Evolutionary conservation across 2,329 filamentous ascomycete genomes (phyloP).

Genomic region (Clarireedia hainanense): DNA sequence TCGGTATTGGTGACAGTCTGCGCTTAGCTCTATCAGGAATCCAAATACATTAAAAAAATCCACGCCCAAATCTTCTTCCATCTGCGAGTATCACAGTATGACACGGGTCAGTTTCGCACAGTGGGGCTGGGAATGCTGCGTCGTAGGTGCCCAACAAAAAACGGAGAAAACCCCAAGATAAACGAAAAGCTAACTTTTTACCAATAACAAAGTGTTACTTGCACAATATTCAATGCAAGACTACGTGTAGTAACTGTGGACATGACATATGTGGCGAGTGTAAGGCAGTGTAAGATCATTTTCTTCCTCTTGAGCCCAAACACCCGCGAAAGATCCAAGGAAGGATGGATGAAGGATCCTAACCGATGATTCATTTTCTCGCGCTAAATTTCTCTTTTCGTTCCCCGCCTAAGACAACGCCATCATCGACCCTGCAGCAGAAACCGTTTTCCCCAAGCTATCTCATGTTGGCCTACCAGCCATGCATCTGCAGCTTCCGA

Average conservation of each 20-base stretch:
- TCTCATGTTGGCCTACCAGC: no score
- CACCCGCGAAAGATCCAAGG: background rate
- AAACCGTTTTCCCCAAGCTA: no score
- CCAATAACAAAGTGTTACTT: background rate
- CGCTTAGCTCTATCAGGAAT: no score
- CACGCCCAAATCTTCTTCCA: background rate
- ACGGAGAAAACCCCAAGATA: background rate
- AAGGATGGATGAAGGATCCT: background rate
- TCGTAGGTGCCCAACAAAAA: background rate
- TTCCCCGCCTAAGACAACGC: background rate
- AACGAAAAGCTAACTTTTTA: background rate
- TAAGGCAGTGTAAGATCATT: slow-evolving; percentile 4
- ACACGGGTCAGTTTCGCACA: background rate
- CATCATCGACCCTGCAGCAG: background rate
- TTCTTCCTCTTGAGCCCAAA: background rate
- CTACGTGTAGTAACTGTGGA: slow-evolving; percentile 2
- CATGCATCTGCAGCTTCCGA: no score
- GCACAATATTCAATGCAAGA: slow-evolving; percentile 5
- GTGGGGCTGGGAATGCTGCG: slow-evolving; percentile 9
- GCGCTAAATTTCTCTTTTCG: background rate
- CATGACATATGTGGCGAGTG: slow-evolving; percentile 4
- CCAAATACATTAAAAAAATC: background rate
- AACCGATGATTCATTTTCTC: background rate
- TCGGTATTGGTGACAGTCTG: no score
- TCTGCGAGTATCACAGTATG: background rate